These are phyloP conservation scores for Alternaria sp. DNA, from an alignment of 2,329 filamentous ascomycete species.

Conservation along the genomic window DNA sequence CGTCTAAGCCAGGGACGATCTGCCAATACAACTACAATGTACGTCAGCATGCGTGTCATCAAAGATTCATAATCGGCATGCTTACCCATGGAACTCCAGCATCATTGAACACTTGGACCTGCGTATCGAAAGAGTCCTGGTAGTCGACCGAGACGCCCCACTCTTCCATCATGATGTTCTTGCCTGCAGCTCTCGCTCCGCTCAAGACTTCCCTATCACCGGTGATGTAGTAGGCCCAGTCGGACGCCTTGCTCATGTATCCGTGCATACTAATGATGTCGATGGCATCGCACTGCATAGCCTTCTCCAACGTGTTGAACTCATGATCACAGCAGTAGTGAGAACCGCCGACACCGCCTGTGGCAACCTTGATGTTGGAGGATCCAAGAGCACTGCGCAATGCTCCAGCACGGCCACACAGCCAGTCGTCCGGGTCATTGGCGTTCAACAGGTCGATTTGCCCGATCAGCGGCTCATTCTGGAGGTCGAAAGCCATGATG, in stretches of 20 bases:
- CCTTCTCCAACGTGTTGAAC: neutral
- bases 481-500: neutral
- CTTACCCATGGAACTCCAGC: conserved; percentile 1
- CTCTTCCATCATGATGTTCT: neutral
- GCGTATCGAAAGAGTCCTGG: neutral
- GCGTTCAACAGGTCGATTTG: neutral
- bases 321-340: neutral
- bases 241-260: neutral
- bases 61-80: neutral
- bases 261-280: neutral
- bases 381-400: neutral
- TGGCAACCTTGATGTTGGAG: neutral
- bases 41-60: neutral
- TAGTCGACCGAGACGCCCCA: neutral
- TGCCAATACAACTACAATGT: neutral
- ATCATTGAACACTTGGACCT: neutral
- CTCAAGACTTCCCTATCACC: neutral
- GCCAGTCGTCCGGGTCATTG: neutral
- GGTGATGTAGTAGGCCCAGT: neutral
- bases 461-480: neutral
- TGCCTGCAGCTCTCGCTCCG: neutral
- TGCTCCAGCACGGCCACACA: neutral
- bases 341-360: neutral
- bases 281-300: neutral
- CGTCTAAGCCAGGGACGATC: neutral